Base-by-base conservation (phyloP, 805 yeast genomes). In the Hanseniaspora clermontiae region DNA sequence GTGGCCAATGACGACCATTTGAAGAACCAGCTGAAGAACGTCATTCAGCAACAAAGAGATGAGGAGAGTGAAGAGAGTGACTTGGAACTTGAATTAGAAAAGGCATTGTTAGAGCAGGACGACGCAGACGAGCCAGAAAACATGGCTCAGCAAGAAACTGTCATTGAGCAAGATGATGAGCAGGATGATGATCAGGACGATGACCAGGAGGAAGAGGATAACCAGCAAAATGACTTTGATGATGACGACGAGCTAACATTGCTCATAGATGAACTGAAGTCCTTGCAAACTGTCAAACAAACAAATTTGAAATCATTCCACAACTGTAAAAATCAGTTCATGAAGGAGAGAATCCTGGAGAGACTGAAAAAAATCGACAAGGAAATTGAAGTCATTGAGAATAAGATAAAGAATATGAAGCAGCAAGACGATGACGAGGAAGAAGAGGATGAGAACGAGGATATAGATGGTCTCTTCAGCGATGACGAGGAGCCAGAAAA, bases 141-240 rank as follows among this genome's bases (percentile, higher is more conserved):
- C 1, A 32, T 9, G 0, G 39, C 32, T 5, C 27, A 24, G 27
- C 27, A 32, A 7, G 36, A 32, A 32, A 10, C 36, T 32, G 36
- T 10, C 3, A 10, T 2, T 32, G 36, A 32, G 9, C 68, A 62
- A 8, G 71, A 66, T 2, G 69, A 66, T 24, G 70, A 64, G 9
- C 67, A 63, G 1, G 70, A 64, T 2, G 72, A 63, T 1, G 72
- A 63, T 2, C 72, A 67, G 0, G 69, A 64, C 12, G 68, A 65
- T 71, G 32, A 74, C 68, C 47, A 74, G 69, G 39, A 67, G 64
- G 32, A 74, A 68, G 50, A 74, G 68, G 39, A 67, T 63, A 43
- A 70, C 64, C 55, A 62, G 66, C 38, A 70, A 67, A 58, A 68
- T 67, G 72, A 69, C 67, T 71, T 64, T 65, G 66, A 58, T 66